Evolutionary conservation across 345 rosid genomes (phyloP), one percentile per base, ranked within the genome.

Genomic region (Capsella bursapastoris): DNA sequence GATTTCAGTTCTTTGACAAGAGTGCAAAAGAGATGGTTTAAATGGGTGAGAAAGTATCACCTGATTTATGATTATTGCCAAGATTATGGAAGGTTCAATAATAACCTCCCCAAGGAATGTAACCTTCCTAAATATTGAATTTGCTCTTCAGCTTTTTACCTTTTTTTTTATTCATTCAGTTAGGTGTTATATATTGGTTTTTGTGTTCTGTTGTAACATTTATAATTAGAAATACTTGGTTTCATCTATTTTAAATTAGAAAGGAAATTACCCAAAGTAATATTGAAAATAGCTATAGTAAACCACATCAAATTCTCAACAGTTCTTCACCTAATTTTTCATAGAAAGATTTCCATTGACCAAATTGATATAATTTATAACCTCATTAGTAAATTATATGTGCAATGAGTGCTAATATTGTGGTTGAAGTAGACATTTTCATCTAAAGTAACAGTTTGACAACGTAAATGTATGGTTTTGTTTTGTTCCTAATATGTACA

Each of bases 1-100:
- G 67, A 70, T 5, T 88, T 68, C 44, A 80, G 78, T 62, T 82
- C 86, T 35, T 73, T 93, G 4, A 86, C 86, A 34, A 41, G 80
- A 71, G 66, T 41, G 4, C 90, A 93, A 63, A 86, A 82, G 67
- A 85, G 91, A 75, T 84, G 90, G 96, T 84, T 83, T 83, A 84
- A 87, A 72, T 93, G 98, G 97, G 98, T 89, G 9, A 81, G 91
- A 74, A 83, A 81, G 62, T 83, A 93, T 73, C 88, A 84, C 45
- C 45, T 93, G 87, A 72, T 90, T 52, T 90, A 93, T 81, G 98
- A 90, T 44, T 93, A 90, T 65, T 93, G 98, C 60, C 84, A 77
- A 79, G 97, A 93, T 49, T 45, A 76, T 29, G 63, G 67, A 68
- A 89, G 98, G 76, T 93, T 93, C 73, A 85, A 84, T 47, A 38